Evolutionary conservation across 108 stramenopile genomes (phyloP).

Genomic region (Nitzschia sp.): DNA sequence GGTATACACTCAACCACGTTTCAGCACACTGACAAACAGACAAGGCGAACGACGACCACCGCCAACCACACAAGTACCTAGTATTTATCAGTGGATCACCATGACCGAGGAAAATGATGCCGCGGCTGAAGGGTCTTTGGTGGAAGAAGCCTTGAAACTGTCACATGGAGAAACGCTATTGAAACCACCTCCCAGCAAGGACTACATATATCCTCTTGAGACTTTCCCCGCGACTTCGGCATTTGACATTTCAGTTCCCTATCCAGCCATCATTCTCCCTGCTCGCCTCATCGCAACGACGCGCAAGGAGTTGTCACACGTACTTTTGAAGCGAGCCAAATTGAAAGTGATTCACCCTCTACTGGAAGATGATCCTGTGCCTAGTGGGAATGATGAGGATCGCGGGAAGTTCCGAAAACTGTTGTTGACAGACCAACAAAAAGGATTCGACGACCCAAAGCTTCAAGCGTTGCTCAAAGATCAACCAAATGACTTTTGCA

Average conservation of each 20-base stretch:
- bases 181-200: background rate
- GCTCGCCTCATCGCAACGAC: slow-evolving; percentile 54
- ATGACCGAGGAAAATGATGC: too few species aligned
- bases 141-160: slow-evolving; percentile 6
- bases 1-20: too few species aligned
- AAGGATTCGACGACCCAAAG: slow-evolving; percentile 16
- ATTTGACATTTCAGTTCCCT: slow-evolving; percentile 33
- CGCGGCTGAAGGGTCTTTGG: background rate
- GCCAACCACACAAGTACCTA: too few species aligned
- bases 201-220: slow-evolving; percentile 28
- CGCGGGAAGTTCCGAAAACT: slow-evolving; percentile 47
- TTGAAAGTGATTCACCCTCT: slow-evolving; percentile 46
- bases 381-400: slow-evolving; percentile 8
- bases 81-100: too few species aligned
- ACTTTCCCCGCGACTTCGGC: slow-evolving; percentile 30
- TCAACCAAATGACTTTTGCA: slow-evolving; percentile 29
- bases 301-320: slow-evolving; percentile 42
- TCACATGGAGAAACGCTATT: slow-evolving; percentile 5
- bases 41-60: too few species aligned
- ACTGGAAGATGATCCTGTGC: slow-evolving; percentile 19
- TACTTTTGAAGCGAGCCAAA: slow-evolving; percentile 62
- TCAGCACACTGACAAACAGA: too few species aligned
- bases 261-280: slow-evolving; percentile 71
- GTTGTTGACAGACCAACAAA: slow-evolving; percentile 30
- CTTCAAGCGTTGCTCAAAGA: background rate